Conservation (phyloP, 2,329 filamentous ascomycete species). For the Microsporum ferrugineum region DNA sequence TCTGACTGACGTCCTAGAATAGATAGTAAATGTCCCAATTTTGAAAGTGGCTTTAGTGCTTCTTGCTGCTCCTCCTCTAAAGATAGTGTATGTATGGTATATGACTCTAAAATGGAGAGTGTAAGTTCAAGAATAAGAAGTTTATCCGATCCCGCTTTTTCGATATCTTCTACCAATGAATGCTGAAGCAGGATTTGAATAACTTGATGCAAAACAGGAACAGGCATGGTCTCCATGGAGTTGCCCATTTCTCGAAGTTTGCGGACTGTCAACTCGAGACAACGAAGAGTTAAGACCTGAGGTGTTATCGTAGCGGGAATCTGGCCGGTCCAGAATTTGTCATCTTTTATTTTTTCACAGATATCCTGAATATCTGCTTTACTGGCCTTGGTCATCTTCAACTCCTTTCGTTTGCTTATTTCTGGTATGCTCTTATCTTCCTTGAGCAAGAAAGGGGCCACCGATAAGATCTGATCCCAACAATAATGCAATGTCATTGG, state of each 20-base stretch:
- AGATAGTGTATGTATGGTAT: constrained; percentile 22
- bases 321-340: constrained; percentile 19
- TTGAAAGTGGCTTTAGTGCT: constrained; percentile 22
- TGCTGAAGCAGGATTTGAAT: constrained; percentile 22
- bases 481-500: constrained; percentile 21
- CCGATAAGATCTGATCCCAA: constrained; percentile 25
- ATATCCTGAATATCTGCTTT: constrained; percentile 23
- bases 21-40: constrained; percentile 31
- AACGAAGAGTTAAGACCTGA: constrained; percentile 24
- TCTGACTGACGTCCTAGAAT: constrained; percentile 14
- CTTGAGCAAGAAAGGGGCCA: constrained; percentile 20
- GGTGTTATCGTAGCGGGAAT: constrained; percentile 21
- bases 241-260: constrained; percentile 25
- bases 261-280: constrained; percentile 24
- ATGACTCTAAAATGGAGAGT: constrained; percentile 31
- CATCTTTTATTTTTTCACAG: constrained; percentile 17
- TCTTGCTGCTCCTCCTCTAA: constrained; percentile 20
- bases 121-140: constrained; percentile 20
- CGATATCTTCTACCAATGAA: constrained; percentile 11
- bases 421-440: constrained; percentile 21
- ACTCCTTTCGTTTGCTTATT: constrained; percentile 16
- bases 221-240: constrained; percentile 20
- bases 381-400: constrained; percentile 23
- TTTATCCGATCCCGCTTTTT: constrained; percentile 9
- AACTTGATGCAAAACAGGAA: constrained; percentile 20